phyloP scores from a whole-genome alignment of 371 early-diverging fungal genomes.

The Apophysomyces trapeziformis region DNA sequence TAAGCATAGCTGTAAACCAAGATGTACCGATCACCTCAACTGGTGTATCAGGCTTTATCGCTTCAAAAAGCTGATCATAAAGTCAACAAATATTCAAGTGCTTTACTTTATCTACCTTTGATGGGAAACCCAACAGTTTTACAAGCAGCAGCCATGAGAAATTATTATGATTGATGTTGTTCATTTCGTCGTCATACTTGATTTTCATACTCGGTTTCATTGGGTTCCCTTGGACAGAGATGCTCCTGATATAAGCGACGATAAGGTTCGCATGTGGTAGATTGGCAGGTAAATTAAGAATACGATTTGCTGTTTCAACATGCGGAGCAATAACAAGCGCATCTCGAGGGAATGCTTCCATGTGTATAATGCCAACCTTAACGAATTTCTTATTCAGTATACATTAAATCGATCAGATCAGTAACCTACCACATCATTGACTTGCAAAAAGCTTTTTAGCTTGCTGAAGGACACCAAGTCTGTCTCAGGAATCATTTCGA shows the following conservation, averaged over 20 bases:
- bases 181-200: not conserved
- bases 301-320: slow-evolving; percentile 4
- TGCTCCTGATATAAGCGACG: not conserved
- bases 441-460: slow-evolving; percentile 16
- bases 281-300: slow-evolving; percentile 13
- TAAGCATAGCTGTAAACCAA: slow-evolving; percentile 9
- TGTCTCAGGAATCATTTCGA: not conserved
- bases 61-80: not conserved
- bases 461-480: slow-evolving; percentile 13
- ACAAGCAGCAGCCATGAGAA: slow-evolving; percentile 1
- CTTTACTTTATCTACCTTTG: not conserved
- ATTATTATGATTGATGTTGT: not conserved
- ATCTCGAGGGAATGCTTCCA: slow-evolving; percentile 10
- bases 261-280: not conserved
- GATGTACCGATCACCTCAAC: slow-evolving; percentile 16
- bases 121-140: not conserved
- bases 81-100: not conserved
- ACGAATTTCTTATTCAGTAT: not conserved
- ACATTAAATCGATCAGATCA: not conserved
- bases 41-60: not conserved
- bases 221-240: not conserved
- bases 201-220: not conserved
- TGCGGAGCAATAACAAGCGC: slow-evolving; percentile 11
- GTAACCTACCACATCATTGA: slow-evolving; percentile 13
- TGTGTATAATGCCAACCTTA: slow-evolving; percentile 16